These are phyloP conservation scores for Thielaviopsis punctulata DNA, from an alignment of 2,329 filamentous ascomycete species.

Conservation along the genomic window DNA sequence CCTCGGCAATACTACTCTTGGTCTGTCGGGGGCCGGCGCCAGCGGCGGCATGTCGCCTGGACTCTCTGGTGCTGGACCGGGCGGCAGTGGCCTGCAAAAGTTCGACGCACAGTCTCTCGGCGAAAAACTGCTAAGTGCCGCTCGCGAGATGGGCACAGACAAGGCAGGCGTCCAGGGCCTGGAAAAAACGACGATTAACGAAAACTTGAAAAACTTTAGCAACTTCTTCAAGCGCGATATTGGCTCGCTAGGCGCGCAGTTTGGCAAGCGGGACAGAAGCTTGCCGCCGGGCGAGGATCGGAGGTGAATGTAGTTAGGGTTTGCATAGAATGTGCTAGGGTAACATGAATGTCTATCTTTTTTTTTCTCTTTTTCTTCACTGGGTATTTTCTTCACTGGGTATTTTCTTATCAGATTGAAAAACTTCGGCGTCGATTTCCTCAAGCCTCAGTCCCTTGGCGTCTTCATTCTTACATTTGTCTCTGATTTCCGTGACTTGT, in stretches of 20 bases:
- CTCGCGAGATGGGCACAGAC: conserved; percentile 59
- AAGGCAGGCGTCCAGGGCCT: conserved; percentile 20
- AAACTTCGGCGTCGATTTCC: background rate
- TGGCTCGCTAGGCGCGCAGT: conserved; percentile 54
- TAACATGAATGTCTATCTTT: no score
- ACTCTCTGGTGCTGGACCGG: conserved; percentile 18
- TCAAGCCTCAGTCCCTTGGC: background rate
- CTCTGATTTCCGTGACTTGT: background rate
- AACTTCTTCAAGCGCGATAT: conserved; percentile 91
- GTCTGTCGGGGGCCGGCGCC: conserved; percentile 8
- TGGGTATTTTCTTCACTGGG: no score
- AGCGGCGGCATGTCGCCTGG: background rate
- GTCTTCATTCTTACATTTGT: background rate
- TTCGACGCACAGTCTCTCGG: conserved; percentile 76
- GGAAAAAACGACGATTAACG: conserved; percentile 61
- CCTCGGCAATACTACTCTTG: conserved; percentile 13
- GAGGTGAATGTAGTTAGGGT: conserved; percentile 1
- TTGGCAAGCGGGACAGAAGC: conserved; percentile 44
- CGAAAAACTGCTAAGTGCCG: conserved; percentile 74
- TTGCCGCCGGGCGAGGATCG: conserved; percentile 14
- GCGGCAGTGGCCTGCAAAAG: conserved; percentile 28
- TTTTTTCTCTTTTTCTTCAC: no score
- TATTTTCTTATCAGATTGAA: background rate
- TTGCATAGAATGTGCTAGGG: background rate
- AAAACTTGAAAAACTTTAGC: conserved; percentile 87